Evolutionary conservation across 768 basidiomycete genomes (phyloP).

Genomic region (Kwoniella sp.): DNA sequence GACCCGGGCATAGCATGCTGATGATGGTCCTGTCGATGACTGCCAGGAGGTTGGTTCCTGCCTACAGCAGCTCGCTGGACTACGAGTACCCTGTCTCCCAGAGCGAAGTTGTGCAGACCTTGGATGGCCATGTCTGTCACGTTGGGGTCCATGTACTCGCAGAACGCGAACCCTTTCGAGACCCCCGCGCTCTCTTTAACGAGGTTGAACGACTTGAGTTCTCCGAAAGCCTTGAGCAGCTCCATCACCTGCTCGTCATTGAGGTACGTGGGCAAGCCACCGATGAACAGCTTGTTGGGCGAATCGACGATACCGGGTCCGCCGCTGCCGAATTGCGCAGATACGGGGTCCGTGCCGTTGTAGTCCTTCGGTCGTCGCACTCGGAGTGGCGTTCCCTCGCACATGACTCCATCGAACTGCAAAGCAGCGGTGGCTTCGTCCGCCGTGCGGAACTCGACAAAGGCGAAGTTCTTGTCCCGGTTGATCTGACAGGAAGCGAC

Average conservation of each 20-base stretch:
- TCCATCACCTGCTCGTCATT: constrained; percentile 99
- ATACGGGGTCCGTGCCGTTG: constrained; percentile 68
- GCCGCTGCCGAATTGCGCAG: constrained; percentile 82
- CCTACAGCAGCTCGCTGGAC: constrained; percentile 97
- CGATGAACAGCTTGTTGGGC: constrained; percentile 96
- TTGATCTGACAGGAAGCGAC: constrained; percentile 94
- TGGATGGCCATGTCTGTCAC: constrained; percentile 96
- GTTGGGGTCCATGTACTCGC: constrained; percentile 87
- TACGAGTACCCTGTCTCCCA: constrained; percentile 91
- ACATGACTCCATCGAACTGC: constrained; percentile 96
- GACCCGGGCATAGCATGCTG: constrained; percentile 30
- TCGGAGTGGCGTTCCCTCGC: constrained; percentile 91
- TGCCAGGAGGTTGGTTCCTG: constrained; percentile 20
- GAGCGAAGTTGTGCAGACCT: constrained; percentile 94
- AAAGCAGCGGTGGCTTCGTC: constrained; percentile 96
- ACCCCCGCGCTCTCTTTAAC: constrained; percentile 82
- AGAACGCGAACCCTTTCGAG: constrained; percentile 99
- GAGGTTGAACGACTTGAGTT: constrained; percentile 95
- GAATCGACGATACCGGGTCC: constrained; percentile 96
- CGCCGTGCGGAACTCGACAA: constrained; percentile 98
- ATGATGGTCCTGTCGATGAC: constrained; percentile 21
- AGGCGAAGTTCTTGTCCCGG: constrained; percentile 98
- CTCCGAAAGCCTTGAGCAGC: constrained; percentile 93
- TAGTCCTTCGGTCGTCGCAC: constrained; percentile 98
- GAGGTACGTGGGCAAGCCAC: constrained; percentile 90